These are phyloP conservation scores for Lanzia echinophila DNA, from an alignment of 2,329 filamentous ascomycete species.

Conservation along the genomic window DNA sequence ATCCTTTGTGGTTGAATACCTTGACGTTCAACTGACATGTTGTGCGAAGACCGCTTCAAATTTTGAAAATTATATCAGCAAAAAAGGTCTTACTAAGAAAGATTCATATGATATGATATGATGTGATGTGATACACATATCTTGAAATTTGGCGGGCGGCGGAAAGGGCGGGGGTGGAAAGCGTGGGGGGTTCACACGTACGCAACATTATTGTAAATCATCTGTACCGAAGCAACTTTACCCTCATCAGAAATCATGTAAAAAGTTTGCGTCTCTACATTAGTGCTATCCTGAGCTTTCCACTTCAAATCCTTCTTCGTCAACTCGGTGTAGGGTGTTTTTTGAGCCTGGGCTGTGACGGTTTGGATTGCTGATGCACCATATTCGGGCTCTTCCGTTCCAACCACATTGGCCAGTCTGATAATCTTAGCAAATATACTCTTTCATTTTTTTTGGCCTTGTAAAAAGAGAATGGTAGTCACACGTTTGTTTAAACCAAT, in stretches of 20 bases:
- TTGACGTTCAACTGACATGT: slow-evolving; percentile 94
- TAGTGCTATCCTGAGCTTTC: slow-evolving; percentile 73
- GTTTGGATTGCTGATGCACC: slow-evolving; percentile 81
- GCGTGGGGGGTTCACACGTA: slow-evolving; percentile 41
- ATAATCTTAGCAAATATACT: slow-evolving; percentile 5
- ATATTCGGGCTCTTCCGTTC: slow-evolving; percentile 95
- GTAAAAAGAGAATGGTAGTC: slow-evolving; percentile 2
- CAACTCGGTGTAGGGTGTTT: slow-evolving; percentile 73
- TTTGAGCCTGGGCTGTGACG: slow-evolving; percentile 73
- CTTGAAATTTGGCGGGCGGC: slow-evolving; percentile 21
- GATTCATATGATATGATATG: background rate
- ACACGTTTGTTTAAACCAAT: slow-evolving; percentile 12
- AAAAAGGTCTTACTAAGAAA: background rate
- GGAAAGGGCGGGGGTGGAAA: background rate
- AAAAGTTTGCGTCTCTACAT: slow-evolving; percentile 92
- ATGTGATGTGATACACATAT: background rate
- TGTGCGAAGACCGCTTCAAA: slow-evolving; percentile 70
- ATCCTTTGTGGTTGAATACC: slow-evolving; percentile 68
- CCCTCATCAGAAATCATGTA: slow-evolving; percentile 80
- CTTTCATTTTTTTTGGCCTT: background rate
- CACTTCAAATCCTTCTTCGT: slow-evolving; percentile 75
- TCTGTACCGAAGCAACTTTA: slow-evolving; percentile 70
- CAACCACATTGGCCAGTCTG: slow-evolving; percentile 73
- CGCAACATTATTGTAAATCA: slow-evolving; percentile 97
- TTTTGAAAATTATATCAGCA: background rate